Evolutionary conservation across 2,329 filamentous ascomycete genomes (phyloP).

Genomic region (Hyphodiscus sp.): DNA sequence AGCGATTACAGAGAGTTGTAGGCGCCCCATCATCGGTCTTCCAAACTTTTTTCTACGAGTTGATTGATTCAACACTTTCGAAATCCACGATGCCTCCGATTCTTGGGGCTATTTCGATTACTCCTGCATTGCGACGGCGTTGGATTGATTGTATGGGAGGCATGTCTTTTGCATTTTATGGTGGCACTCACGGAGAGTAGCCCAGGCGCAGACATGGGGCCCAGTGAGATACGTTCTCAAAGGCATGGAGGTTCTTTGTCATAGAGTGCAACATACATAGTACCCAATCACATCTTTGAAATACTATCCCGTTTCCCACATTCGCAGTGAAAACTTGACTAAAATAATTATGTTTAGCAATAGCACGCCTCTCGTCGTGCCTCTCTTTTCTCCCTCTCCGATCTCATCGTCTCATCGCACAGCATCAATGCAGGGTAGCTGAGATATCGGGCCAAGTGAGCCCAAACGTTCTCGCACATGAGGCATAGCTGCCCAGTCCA

Average conservation of each 20-base stretch:
- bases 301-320: not conserved
- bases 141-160: not conserved
- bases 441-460: not conserved
- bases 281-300: not conserved
- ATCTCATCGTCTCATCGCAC: not conserved
- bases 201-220: not conserved
- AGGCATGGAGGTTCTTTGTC: not conserved
- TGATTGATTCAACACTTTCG: not conserved
- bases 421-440: not conserved
- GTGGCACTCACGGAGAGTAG: not conserved
- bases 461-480: not conserved
- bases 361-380: not conserved
- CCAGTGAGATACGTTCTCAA: not conserved
- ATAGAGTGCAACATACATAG: not conserved
- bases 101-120: not conserved
- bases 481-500: not conserved
- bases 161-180: not conserved
- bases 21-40: not conserved
- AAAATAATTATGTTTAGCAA: not conserved
- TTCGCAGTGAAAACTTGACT: not conserved
- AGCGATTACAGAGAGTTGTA: constrained; percentile 86
- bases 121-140: not conserved
- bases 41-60: not conserved
- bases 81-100: not conserved
- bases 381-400: not conserved